Conservation (phyloP, 2,329 filamentous ascomycete species). For the Colletotrichum tabaci region DNA sequence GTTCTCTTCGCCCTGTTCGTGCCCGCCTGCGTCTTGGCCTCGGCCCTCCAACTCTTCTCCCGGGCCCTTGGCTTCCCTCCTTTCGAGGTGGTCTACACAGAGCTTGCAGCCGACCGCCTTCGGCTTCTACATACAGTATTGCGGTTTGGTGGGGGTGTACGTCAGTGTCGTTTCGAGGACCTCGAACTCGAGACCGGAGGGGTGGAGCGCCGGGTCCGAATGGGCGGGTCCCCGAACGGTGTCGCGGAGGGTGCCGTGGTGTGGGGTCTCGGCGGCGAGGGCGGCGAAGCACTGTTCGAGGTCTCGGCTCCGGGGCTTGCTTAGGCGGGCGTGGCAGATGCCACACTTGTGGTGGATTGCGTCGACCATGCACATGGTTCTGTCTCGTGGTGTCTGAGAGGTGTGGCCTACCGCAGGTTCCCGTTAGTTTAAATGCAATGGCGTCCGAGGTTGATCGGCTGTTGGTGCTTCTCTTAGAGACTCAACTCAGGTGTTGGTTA, state of each 20-base stretch:
- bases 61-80: slow-evolving; percentile 3
- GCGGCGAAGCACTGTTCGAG: slow-evolving; percentile 23
- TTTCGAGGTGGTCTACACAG: slow-evolving; percentile 30
- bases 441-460: not conserved
- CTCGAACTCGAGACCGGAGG: slow-evolving; percentile 29
- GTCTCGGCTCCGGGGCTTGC: slow-evolving; percentile 14
- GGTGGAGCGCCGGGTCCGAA: slow-evolving; percentile 21
- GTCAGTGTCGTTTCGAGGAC: slow-evolving; percentile 16
- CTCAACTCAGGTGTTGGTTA: not conserved
- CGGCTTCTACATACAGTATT: slow-evolving; percentile 21
- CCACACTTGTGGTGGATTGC: slow-evolving; percentile 12
- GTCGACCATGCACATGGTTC: slow-evolving; percentile 20
- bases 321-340: slow-evolving; percentile 27
- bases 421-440: accelerated
- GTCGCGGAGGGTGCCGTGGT: slow-evolving; percentile 20
- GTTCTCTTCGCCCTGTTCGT: not conserved
- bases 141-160: slow-evolving; percentile 9
- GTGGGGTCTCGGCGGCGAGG: not conserved
- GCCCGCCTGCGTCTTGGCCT: slow-evolving; percentile 3
- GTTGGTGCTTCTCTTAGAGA: not conserved
- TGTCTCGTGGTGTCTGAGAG: not conserved
- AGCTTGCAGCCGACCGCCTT: slow-evolving; percentile 17
- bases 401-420: not conserved
- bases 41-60: slow-evolving; percentile 27
- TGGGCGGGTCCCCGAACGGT: slow-evolving; percentile 3